Conservation (phyloP, 345 rosid genomes). For the Eucalyptus pauciflora region DNA sequence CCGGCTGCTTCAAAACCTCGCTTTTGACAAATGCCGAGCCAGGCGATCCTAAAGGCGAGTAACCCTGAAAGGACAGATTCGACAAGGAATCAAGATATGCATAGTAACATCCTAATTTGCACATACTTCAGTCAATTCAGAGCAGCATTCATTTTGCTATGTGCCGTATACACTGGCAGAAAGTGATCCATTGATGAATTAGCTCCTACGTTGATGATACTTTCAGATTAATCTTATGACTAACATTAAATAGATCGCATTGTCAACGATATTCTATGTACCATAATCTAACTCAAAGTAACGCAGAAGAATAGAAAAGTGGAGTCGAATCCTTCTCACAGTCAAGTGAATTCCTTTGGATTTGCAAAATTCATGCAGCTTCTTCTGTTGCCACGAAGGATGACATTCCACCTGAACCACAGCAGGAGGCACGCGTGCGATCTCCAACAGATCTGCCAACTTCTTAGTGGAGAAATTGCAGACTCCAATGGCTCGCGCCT, state of each 20-base stretch:
- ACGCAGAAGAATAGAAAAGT: not conserved
- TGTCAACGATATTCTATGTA: not conserved
- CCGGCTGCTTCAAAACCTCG: constrained; percentile 53
- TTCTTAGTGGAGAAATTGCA: constrained; percentile 82
- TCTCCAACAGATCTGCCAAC: constrained; percentile 50
- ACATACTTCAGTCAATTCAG: not conserved
- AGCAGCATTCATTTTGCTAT: not conserved
- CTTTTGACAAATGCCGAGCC: constrained; percentile 55
- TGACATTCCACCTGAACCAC: constrained; percentile 87
- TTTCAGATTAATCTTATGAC: not conserved
- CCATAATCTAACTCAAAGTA: not conserved
- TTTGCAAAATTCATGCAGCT: constrained; percentile 58
- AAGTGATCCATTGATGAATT: not conserved
- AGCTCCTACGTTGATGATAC: not conserved
- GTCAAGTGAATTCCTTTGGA: constrained; percentile 70
- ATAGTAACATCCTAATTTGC: not conserved
- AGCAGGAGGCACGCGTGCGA: constrained; percentile 76
- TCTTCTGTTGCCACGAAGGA: constrained; percentile 72
- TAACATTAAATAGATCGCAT: not conserved
- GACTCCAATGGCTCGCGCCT: constrained; percentile 76
- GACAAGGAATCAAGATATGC: not conserved
- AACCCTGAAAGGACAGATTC: constrained; percentile 36
- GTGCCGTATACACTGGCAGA: not conserved
- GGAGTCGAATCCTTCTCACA: constrained; percentile 24
- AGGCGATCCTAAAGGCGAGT: constrained; percentile 84